phyloP scores from a whole-genome alignment of 208 protist genomes.

The Acanthamoeba lenticulata region DNA sequence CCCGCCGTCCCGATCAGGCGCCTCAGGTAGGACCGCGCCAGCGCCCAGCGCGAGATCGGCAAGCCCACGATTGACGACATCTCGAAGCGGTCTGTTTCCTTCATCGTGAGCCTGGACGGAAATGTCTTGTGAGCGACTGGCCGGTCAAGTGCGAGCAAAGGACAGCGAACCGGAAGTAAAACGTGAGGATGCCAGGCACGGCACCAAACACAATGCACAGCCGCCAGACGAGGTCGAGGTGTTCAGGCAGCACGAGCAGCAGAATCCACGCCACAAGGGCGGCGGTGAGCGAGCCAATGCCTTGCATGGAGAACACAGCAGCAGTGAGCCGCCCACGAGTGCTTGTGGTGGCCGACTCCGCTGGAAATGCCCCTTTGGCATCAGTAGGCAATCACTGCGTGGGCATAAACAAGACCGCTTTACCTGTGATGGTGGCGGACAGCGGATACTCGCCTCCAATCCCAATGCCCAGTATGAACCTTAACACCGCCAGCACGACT shows the following conservation, averaged over 20 bases:
- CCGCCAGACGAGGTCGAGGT: slow-evolving; percentile 68
- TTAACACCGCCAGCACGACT: slow-evolving; percentile 67
- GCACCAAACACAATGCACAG: slow-evolving; percentile 75
- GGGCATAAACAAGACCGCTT: background rate
- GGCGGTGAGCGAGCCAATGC: slow-evolving; percentile 74
- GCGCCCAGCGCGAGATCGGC: background rate
- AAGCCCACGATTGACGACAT: background rate
- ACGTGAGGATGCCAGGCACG: slow-evolving; percentile 73
- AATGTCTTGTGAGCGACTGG: background rate
- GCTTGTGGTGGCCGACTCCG: slow-evolving; percentile 63
- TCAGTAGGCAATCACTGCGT: background rate
- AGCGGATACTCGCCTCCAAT: slow-evolving; percentile 87
- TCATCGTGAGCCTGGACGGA: background rate
- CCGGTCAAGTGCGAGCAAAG: background rate
- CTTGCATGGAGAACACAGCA: slow-evolving; percentile 83
- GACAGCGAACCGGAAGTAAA: slow-evolving; percentile 76
- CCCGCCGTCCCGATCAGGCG: slow-evolving; percentile 81
- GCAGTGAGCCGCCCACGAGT: slow-evolving; percentile 71
- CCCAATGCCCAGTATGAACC: slow-evolving; percentile 80
- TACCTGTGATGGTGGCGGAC: slow-evolving; percentile 75
- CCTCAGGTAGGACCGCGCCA: background rate
- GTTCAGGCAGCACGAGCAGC: background rate
- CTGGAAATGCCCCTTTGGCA: background rate
- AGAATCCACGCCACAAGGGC: slow-evolving; percentile 56
- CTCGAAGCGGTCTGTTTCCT: background rate